Conservation (phyloP, 2,329 filamentous ascomycete species). For the Colletotrichum noveboracense region DNA sequence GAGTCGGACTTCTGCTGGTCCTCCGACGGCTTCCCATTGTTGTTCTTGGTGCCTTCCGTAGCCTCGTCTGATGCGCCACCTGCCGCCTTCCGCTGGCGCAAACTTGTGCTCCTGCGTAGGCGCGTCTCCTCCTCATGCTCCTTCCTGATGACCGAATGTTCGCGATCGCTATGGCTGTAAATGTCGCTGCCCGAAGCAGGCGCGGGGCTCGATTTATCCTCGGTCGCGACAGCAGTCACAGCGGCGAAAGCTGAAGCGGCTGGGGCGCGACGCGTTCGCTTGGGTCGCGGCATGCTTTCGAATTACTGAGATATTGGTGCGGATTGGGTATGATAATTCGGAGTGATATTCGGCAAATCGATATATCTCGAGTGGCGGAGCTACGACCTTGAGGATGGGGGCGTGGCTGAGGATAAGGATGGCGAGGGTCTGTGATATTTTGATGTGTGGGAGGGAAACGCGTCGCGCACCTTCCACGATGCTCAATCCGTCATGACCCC, state of each 20-base stretch:
- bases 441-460: conserved; percentile 21
- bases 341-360: neutral
- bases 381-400: neutral
- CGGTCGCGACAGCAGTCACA: conserved; percentile 5
- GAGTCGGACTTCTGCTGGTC: conserved; percentile 33
- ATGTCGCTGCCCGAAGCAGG: conserved; percentile 31
- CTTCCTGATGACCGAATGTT: conserved; percentile 30
- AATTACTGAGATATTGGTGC: neutral
- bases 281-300: conserved; percentile 33
- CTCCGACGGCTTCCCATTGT: conserved; percentile 24
- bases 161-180: conserved; percentile 39
- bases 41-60: conserved; percentile 36
- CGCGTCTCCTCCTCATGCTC: conserved; percentile 20
- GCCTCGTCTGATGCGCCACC: conserved; percentile 39
- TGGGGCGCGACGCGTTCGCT: conserved; percentile 32
- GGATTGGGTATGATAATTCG: neutral
- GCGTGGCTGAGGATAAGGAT: neutral
- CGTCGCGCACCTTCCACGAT: conserved; percentile 17
- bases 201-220: conserved; percentile 8
- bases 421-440: conserved; percentile 11
- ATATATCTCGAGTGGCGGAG: neutral
- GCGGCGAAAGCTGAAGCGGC: conserved; percentile 23
- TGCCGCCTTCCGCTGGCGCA: conserved; percentile 25
- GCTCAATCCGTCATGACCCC: neutral
- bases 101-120: conserved; percentile 16